phyloP scores from a whole-genome alignment of 2,329 filamentous ascomycete species.

The Berkeleyomyces basicola region DNA sequence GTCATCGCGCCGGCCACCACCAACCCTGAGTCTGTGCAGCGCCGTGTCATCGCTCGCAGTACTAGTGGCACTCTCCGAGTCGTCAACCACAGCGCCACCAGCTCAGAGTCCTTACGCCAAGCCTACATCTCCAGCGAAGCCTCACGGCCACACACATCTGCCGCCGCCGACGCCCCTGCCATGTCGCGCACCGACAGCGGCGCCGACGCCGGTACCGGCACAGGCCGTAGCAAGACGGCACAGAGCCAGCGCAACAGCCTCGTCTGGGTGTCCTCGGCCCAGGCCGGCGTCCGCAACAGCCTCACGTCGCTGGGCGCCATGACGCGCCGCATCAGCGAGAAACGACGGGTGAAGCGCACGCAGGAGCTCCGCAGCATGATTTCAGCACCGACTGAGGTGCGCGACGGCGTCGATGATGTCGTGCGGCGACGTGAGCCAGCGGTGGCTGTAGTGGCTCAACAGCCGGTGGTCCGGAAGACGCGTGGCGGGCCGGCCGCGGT shows the following conservation, averaged over 20 bases:
- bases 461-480: slow-evolving; percentile 19
- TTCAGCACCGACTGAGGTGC: slow-evolving; percentile 39
- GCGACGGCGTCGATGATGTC: slow-evolving; percentile 41
- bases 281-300: slow-evolving; percentile 10
- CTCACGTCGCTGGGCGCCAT: slow-evolving; percentile 28
- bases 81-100: slow-evolving; percentile 36
- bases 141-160: slow-evolving; percentile 22
- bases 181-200: no score
- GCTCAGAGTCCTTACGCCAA: slow-evolving; percentile 27
- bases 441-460: background rate
- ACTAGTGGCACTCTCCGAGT: slow-evolving; percentile 44
- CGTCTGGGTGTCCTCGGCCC: slow-evolving; percentile 7
- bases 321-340: slow-evolving; percentile 39
- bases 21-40: slow-evolving; percentile 28
- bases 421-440: slow-evolving; percentile 25
- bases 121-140: slow-evolving; percentile 13
- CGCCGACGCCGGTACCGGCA: background rate
- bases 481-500: background rate
- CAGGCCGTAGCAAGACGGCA: slow-evolving; percentile 13
- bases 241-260: slow-evolving; percentile 7
- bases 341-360: slow-evolving; percentile 39
- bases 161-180: background rate
- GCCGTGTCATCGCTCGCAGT: slow-evolving; percentile 41
- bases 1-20: slow-evolving; percentile 19
- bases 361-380: slow-evolving; percentile 44